Conservation (phyloP, 2,329 filamentous ascomycete species). For the Bipolaris victoriae region DNA sequence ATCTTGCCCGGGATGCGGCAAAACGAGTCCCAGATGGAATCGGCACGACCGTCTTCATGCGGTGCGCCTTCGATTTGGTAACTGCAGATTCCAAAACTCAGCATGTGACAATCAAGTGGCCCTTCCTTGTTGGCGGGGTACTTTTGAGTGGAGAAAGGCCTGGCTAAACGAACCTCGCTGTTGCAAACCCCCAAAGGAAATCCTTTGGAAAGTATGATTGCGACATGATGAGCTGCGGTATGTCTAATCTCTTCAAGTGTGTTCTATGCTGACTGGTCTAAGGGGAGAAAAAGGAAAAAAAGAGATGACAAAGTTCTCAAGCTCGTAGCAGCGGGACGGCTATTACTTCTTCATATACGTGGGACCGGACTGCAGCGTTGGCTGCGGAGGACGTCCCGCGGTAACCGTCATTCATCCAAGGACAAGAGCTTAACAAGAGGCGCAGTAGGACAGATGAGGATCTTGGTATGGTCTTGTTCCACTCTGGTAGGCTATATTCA, state of each 20-base stretch:
- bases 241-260: conserved; percentile 1
- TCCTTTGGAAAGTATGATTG: conserved; percentile 48
- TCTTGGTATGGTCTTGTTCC: conserved; percentile 26
- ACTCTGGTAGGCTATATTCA: conserved; percentile 22
- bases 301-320: conserved; percentile 3
- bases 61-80: conserved; percentile 86
- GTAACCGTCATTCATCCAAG: conserved; percentile 43
- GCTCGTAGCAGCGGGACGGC: conserved; percentile 24
- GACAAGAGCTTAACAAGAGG: conserved; percentile 33
- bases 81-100: conserved; percentile 55
- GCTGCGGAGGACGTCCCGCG: conserved; percentile 47
- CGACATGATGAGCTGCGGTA: conserved; percentile 36
- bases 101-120: conserved; percentile 18
- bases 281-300: neutral
- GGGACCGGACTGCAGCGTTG: conserved; percentile 24
- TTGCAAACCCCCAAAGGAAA: conserved; percentile 52
- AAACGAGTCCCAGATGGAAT: conserved; percentile 92
- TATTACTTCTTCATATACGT: conserved; percentile 42
- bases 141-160: conserved; percentile 22
- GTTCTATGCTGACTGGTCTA: conserved; percentile 2
- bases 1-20: conserved; percentile 82
- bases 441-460: conserved; percentile 34
- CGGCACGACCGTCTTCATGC: conserved; percentile 76
- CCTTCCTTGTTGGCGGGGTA: conserved; percentile 29
- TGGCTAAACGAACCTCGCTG: conserved; percentile 47